Evolutionary conservation across 1,139 yeast species (phyloP), one percentile per base, ranked within the genome.

Genomic region (Geotrichum siamense): DNA sequence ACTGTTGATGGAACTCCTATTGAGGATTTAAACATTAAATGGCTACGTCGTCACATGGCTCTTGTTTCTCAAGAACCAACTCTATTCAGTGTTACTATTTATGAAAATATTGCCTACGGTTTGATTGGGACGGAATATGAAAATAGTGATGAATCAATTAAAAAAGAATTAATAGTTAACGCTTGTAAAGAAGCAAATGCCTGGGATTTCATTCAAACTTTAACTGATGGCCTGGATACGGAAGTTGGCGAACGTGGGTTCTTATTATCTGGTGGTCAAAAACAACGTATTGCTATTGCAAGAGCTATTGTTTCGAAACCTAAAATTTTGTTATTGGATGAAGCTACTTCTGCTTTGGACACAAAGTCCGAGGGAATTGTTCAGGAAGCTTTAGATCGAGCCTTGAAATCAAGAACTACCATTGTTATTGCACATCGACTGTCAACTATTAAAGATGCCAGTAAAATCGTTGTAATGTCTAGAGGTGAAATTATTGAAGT

Each of bases 51-150:
- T 51, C 71, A 79, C 42, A 75, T 85, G 46, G 94, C 96, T 12
- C 75, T 84, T 34, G 96, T 87, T 3, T 91, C 87, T 55, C 96
- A 87, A 62, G 95, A 85, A 53, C 95, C 96, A 2, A 73, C 82
- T 38, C 67, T 87, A 41, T 78, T 87, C 54, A 78, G 87, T 15
- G 94, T 93, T 1, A 72, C 87, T 2, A 78, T 87, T 23, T 68
- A 76, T 48, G 94, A 86, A 52, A 87, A 87, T 57, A 79, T 87
- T 37, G 74, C 80, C 0, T 87, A 83, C 57, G 94, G 94, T 1
- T 62, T 72, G 17, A 62, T 67, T 45, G 76, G 82, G 33, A 72
- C 81, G 0, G 72, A 76, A 3, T 66, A 67, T 23, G 78, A 81
- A 50, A 61, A 65, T 43, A 65, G 63, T n/a, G 43, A 56, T 3